phyloP scores from a whole-genome alignment of 2,329 filamentous ascomycete genomes.

The Cercospora janseana region DNA sequence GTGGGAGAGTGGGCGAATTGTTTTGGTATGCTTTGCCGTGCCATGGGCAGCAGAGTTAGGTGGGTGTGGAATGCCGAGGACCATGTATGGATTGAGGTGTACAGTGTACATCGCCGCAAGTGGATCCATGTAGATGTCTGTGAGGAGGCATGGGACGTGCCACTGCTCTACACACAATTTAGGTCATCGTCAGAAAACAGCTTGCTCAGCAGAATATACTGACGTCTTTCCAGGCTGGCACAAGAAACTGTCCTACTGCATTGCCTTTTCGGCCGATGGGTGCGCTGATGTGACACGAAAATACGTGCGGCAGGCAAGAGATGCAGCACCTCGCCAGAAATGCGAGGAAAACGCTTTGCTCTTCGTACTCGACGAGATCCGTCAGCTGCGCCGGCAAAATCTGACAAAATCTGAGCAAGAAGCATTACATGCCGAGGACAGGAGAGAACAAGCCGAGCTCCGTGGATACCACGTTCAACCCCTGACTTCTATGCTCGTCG shows the following conservation, averaged over 20 bases:
- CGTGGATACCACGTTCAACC: conserved; percentile 53
- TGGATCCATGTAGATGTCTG: conserved; percentile 96
- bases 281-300: conserved; percentile 64
- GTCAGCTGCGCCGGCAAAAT: conserved; percentile 74
- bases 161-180: conserved; percentile 84
- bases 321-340: conserved; percentile 68
- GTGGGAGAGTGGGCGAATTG: conserved; percentile 97
- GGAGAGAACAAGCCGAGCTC: conserved; percentile 57
- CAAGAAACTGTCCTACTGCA: conserved; percentile 94
- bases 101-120: conserved; percentile 85
- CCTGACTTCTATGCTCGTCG: conserved; percentile 8
- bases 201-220: conserved; percentile 9
- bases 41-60: conserved; percentile 82
- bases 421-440: conserved; percentile 75
- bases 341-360: conserved; percentile 87
- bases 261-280: conserved; percentile 91
- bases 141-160: conserved; percentile 93
- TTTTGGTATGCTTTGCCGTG: conserved; percentile 96
- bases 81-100: conserved; percentile 96
- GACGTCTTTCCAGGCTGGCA: conserved; percentile 65
- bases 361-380: conserved; percentile 89
- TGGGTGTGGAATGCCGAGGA: conserved; percentile 99
- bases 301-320: conserved; percentile 66
- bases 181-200: conserved; percentile 19
- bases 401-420: conserved; percentile 82